phyloP scores from a whole-genome alignment of 352 stramenopile species.

The Phytophthora pluvialis region DNA sequence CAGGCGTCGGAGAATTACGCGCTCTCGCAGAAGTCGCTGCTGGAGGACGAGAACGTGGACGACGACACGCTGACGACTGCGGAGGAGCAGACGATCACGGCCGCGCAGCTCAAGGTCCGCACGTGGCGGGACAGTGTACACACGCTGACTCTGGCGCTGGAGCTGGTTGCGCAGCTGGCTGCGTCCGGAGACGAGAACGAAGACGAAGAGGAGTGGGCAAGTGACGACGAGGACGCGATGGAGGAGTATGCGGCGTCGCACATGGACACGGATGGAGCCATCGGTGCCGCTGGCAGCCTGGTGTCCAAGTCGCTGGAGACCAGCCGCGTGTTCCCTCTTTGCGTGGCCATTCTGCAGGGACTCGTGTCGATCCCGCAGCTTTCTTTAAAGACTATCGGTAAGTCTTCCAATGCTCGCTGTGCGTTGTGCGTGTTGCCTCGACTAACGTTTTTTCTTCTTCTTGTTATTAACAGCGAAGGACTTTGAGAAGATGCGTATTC shows the following conservation, averaged over 20 bases:
- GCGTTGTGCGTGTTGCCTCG: neutral
- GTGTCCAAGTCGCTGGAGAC: slow-evolving; percentile 46
- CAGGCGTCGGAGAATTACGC: slow-evolving; percentile 66
- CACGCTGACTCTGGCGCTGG: slow-evolving; percentile 77
- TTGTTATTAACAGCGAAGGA: slow-evolving; percentile 47
- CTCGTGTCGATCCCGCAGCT: slow-evolving; percentile 77
- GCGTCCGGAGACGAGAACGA: slow-evolving; percentile 61
- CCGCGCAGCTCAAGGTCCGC: slow-evolving; percentile 72
- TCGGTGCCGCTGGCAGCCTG: slow-evolving; percentile 20
- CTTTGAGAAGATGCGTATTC: slow-evolving; percentile 85
- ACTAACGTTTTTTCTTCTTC: slow-evolving; percentile 17
- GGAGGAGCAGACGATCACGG: slow-evolving; percentile 62
- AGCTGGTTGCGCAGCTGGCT: slow-evolving; percentile 77
- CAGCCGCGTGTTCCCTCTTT: slow-evolving; percentile 60
- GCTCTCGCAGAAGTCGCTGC: slow-evolving; percentile 59
- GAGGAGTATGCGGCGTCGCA: slow-evolving; percentile 73
- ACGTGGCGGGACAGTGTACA: slow-evolving; percentile 85
- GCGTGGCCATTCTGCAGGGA: slow-evolving; percentile 76
- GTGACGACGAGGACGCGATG: slow-evolving; percentile 90
- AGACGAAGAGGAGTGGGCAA: slow-evolving; percentile 86
- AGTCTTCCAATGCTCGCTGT: slow-evolving; percentile 1
- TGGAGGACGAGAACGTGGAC: slow-evolving; percentile 74
- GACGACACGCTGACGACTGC: slow-evolving; percentile 68
- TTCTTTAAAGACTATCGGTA: slow-evolving; percentile 55
- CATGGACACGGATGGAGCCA: slow-evolving; percentile 52